phyloP scores from a whole-genome alignment of 2,329 filamentous ascomycete genomes.

The Apiospora marii region DNA sequence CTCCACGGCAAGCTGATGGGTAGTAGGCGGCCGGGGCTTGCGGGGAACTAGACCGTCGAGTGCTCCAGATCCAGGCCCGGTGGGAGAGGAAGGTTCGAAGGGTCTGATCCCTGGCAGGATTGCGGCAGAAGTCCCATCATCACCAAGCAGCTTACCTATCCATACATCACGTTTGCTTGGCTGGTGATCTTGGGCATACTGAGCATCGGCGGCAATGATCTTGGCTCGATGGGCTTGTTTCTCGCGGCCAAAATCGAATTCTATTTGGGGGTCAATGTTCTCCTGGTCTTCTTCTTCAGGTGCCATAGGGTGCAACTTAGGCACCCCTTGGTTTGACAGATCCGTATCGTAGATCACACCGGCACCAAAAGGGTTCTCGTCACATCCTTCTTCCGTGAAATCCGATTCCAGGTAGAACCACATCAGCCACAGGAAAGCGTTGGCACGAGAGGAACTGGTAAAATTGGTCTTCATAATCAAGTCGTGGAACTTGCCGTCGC shows the following conservation, averaged over 20 bases:
- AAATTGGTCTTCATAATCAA: slow-evolving; percentile 90
- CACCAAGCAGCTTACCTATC: slow-evolving; percentile 47
- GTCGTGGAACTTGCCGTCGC: slow-evolving; percentile 90
- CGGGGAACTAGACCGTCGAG: slow-evolving; percentile 64
- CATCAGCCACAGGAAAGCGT: slow-evolving; percentile 95
- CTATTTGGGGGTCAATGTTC: slow-evolving; percentile 74
- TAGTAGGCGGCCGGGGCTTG: slow-evolving; percentile 78
- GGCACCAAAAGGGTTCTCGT: slow-evolving; percentile 88
- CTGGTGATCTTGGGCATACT: slow-evolving; percentile 69
- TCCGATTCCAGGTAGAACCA: slow-evolving; percentile 99
- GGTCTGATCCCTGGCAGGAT: slow-evolving; percentile 70
- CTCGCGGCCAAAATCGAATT: slow-evolving; percentile 43
- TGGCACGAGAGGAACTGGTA: slow-evolving; percentile 82
- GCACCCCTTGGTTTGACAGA: slow-evolving; percentile 74
- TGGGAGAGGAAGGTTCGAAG: slow-evolving; percentile 68
- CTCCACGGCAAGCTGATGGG: slow-evolving; percentile 83
- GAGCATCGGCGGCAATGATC: slow-evolving; percentile 79
- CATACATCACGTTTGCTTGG: slow-evolving; percentile 58
- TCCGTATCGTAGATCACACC: slow-evolving; percentile 71
- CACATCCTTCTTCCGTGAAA: slow-evolving; percentile 86
- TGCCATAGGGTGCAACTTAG: slow-evolving; percentile 70
- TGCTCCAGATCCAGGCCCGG: slow-evolving; percentile 54
- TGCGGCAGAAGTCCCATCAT: slow-evolving; percentile 61
- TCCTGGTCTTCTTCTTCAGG: slow-evolving; percentile 71
- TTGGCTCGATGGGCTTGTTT: slow-evolving; percentile 79